A percentile compares a stretch with the other conserved stretches of the same genome.
These are phyloP conservation scores for Epichloe amarillans DNA, from an alignment of 2,329 filamentous ascomycete genomes.

Conservation along the genomic window DNA sequence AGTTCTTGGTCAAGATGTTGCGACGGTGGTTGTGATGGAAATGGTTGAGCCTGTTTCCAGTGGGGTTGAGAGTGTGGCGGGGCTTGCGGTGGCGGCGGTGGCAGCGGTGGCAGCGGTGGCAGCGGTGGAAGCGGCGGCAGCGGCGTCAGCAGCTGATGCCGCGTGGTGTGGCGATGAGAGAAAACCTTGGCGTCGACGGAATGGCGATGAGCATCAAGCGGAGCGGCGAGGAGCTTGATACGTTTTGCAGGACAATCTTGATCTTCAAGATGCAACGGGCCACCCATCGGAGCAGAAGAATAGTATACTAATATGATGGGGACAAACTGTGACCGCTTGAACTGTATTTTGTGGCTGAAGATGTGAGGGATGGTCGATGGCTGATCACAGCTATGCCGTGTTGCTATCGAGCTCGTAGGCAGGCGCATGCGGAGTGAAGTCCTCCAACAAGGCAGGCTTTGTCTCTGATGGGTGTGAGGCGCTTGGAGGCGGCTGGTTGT, in stretches of 20 bases:
- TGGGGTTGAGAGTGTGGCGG: neutral
- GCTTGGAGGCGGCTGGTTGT: too few species aligned
- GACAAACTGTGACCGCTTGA: neutral
- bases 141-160: neutral
- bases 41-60: neutral
- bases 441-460: too few species aligned
- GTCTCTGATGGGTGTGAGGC: too few species aligned
- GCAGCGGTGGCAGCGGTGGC: neutral
- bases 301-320: too few species aligned
- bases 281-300: slow-evolving; percentile 7
- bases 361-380: neutral
- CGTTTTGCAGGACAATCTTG: slow-evolving; percentile 13
- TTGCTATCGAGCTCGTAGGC: neutral
- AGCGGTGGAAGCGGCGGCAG: neutral
- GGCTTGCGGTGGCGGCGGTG: neutral
- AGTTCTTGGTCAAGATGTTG: neutral
- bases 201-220: neutral
- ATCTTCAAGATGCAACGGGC: slow-evolving; percentile 5
- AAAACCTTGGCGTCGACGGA: neutral
- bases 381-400: neutral
- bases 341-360: neutral
- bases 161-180: neutral
- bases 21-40: neutral
- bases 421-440: too few species aligned
- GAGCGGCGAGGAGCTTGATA: slow-evolving; percentile 9